phyloP scores from a whole-genome alignment of 352 stramenopile species.

The Blastocystis sp. region DNA sequence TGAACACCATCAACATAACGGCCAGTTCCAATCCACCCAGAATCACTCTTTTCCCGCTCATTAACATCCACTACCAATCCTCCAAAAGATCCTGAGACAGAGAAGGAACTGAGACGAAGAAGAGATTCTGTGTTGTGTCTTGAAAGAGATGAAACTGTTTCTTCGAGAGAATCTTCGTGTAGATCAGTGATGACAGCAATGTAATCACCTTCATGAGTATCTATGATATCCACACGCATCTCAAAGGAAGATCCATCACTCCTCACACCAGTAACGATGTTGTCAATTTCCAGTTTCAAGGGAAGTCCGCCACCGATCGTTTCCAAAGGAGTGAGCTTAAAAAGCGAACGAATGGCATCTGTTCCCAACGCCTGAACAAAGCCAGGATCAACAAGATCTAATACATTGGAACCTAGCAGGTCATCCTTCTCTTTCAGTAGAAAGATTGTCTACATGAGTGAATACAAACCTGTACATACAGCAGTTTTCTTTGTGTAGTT shows the following conservation, averaged over 20 bases:
- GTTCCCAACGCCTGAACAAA: not conserved
- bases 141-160: not conserved
- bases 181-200: not conserved
- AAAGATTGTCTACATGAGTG: not conserved
- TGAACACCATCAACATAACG: not conserved
- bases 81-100: not conserved
- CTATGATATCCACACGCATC: not conserved
- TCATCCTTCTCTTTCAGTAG: not conserved
- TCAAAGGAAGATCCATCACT: not conserved
- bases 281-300: constrained; percentile 61
- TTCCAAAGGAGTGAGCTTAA: not conserved
- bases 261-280: constrained; percentile 68
- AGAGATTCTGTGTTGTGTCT: not conserved
- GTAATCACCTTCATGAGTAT: not conserved
- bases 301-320: not conserved
- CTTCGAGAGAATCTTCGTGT: not conserved
- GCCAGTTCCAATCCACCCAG: not conserved
- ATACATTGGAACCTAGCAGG: not conserved
- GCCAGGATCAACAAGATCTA: not conserved
- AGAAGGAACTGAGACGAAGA: not conserved
- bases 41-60: not conserved
- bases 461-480: not conserved
- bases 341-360: not conserved
- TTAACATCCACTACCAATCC: constrained; percentile 37
- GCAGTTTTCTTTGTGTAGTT: constrained; percentile 21